These are phyloP conservation scores for Datura wrightii DNA, from an alignment of 257 asterid species.

Conservation along the genomic window DNA sequence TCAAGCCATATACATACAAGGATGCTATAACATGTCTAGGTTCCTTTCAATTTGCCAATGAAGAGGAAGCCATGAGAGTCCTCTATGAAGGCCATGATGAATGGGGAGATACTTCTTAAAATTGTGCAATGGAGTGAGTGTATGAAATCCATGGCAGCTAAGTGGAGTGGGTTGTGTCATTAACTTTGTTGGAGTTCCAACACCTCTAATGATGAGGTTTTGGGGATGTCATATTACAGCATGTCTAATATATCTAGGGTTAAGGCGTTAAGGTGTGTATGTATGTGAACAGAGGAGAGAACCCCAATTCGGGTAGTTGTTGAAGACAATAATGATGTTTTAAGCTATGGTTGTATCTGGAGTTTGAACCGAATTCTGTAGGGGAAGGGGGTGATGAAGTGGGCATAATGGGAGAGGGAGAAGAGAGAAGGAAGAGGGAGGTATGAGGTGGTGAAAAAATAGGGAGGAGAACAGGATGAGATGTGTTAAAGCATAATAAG, in stretches of 20 bases:
- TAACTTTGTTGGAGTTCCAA: neutral
- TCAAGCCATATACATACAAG: neutral
- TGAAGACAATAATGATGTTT: neutral
- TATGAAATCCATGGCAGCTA: neutral
- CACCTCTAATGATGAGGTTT: neutral
- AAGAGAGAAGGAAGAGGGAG: neutral
- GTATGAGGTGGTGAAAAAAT: neutral
- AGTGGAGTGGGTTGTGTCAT: neutral
- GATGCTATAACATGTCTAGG: neutral
- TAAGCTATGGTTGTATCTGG: neutral
- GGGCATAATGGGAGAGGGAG: neutral
- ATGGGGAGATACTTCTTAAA: neutral
- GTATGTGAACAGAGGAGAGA: neutral
- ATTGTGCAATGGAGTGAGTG: neutral
- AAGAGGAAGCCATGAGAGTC: constrained; percentile 3
- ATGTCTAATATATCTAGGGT: neutral
- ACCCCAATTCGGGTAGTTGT: neutral
- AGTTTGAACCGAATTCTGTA: neutral
- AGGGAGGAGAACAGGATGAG: neutral
- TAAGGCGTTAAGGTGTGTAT: neutral
- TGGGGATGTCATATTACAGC: neutral
- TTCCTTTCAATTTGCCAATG: neutral
- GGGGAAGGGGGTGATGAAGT: neutral
- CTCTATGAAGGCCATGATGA: neutral
- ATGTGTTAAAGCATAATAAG: neutral